Evolutionary conservation across 768 basidiomycete genomes (phyloP), one percentile per base, ranked within the genome.

Genomic region (Tephrocybe sp.): DNA sequence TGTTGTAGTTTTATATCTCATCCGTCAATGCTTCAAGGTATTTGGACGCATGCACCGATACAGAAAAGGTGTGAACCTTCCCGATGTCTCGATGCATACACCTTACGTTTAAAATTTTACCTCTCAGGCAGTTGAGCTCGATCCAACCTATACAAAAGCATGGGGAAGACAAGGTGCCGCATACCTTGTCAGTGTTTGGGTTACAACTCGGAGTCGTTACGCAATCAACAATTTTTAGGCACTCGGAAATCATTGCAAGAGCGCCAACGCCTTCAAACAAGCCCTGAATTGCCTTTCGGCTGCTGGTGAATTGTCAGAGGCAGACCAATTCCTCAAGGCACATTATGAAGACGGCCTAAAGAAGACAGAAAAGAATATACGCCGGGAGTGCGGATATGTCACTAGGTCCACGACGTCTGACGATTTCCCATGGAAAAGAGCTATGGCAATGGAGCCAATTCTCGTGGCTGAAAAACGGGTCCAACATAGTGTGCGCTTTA

Each of bases 141-240:
- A 75, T 52, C 67, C 74, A 4, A 59, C 52, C 2, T 77, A 73
- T 44, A 61, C 65, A 3, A 76, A 76, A 54, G 74, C 63, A 23
- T 75, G 72, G 71, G 65, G 64, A 23, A 62, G 76, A 43, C 59
- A 72, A 13, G 75, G 66, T 12, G 60, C 65, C 18, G 72, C 65
- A 25, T 46, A 57, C 30, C 58, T 58, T 29, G 71, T 72, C 23
- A 53, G 59, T 42, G 3, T 25, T 31, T 23, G 16, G 8, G 24
- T 38, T 15, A 11, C 19, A 19, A 25, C 16, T 15, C 31, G n/a
- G 11, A 15, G 23, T 30, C 12, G 6, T 25, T n/a, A 50, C 7
- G 12, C 29, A 30, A 30, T 29, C 4, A 11, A 11, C 16, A 15
- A 6, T 23, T 36, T 27, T 27, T 38, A 69, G 68, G 56, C 50